Base-by-base conservation (phyloP, 345 rosid species). In the Aegle marmelos region DNA sequence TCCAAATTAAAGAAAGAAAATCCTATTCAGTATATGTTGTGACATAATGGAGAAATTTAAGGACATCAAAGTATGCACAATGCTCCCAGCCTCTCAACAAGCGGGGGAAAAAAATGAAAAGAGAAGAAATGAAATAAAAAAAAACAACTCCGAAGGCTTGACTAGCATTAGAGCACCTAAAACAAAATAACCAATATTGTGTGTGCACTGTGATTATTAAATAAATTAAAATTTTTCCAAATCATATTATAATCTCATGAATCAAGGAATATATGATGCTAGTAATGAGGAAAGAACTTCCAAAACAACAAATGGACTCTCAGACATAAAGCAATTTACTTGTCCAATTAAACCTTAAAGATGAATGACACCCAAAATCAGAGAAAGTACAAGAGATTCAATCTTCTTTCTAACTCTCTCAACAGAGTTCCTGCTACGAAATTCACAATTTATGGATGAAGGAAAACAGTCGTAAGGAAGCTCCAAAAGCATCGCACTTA, bases 1-100 rank as follows among this genome's bases (percentile, higher is more conserved):
- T 19, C 27, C 8, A 48, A 41, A 70, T 64, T 10, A 82, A 61
- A 81, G 81, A 64, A 80, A 75, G 78, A 5, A 22, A 76, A 24
- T n/a, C 48, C 56, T 48, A 54, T 53, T 50, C 25, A 68, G 64
- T 53, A 61, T 30, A 60, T 24, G 25, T 14, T 22, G 39, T 33
- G 30, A 37, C 74, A 53, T 45, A 39, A 45, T 0, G 39, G 53
- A 68, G 68, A 58, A 73, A 13, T 8, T 50, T 50, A 45, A 21
- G 13, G 59, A 65, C 72, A 53, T 30, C 72, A 5, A 53, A 76
- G 34, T n/a, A 28, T 33, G 27, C 14, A 53, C 21, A 58, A 57
- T n/a, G 19, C 7, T 21, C 76, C 17, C 53, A 68, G 1, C 9
- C 22, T 28, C 28, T 68, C 9, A 50, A 28, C 25, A 50, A 70